Conservation (phyloP, 768 basidiomycete species). For the Termitomyces sp. region DNA sequence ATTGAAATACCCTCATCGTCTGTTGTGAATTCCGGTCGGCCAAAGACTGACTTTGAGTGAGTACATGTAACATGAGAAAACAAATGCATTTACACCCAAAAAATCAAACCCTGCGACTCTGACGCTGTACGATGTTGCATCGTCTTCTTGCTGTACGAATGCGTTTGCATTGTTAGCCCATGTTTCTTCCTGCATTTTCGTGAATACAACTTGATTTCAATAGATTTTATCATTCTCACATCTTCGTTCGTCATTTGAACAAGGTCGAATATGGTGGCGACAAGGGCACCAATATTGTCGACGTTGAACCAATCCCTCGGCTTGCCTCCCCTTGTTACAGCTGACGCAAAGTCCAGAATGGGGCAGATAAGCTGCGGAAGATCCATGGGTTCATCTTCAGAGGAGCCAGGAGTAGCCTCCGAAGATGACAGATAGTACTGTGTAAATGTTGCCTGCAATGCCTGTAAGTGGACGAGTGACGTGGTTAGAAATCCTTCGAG, state of each 20-base stretch:
- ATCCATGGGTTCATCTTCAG: slow-evolving; percentile 74
- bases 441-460: slow-evolving; percentile 53
- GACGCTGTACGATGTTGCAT: slow-evolving; percentile 79
- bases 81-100: slow-evolving; percentile 46
- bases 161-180: slow-evolving; percentile 89
- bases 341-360: slow-evolving; percentile 75
- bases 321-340: slow-evolving; percentile 57
- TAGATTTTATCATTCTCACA: slow-evolving; percentile 36
- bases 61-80: slow-evolving; percentile 6
- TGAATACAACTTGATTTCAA: background rate
- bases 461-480: slow-evolving; percentile 54
- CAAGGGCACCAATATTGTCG: slow-evolving; percentile 42
- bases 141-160: slow-evolving; percentile 93
- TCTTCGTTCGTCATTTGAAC: slow-evolving; percentile 89
- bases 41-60: slow-evolving; percentile 36
- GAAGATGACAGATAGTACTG: slow-evolving; percentile 55
- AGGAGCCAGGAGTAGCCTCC: slow-evolving; percentile 52
- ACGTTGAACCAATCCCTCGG: slow-evolving; percentile 58
- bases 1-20: slow-evolving; percentile 49
- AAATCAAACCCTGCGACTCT: slow-evolving; percentile 84
- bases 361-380: slow-evolving; percentile 73
- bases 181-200: slow-evolving; percentile 64
- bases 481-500: slow-evolving; percentile 53
- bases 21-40: slow-evolving; percentile 48
- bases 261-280: slow-evolving; percentile 58